Evolutionary conservation across 2,329 filamentous ascomycete species (phyloP).

Genomic region (Ophiosphaerella korrae): DNA sequence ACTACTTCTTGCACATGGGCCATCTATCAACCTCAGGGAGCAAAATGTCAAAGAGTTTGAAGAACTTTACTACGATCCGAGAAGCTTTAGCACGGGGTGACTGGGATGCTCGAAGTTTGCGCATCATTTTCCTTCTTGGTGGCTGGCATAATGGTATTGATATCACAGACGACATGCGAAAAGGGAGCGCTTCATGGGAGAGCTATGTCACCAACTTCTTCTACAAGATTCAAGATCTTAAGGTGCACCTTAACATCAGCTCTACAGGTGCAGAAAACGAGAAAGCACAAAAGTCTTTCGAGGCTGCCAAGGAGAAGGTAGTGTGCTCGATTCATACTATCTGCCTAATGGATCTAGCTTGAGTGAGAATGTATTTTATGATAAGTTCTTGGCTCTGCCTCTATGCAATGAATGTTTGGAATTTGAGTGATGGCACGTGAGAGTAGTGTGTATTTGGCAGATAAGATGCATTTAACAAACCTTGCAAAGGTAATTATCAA

Average conservation of each 20-base stretch:
- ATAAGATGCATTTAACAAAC: no score
- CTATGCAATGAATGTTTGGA: no score
- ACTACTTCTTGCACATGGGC: constrained; percentile 95
- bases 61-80: constrained; percentile 94
- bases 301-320: constrained; percentile 57
- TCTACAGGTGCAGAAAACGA: constrained; percentile 42
- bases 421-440: no score
- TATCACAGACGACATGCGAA: constrained; percentile 81
- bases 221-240: constrained; percentile 60
- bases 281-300: constrained; percentile 57
- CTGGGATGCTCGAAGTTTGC: constrained; percentile 79
- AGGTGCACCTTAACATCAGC: constrained; percentile 41
- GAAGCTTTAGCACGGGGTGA: constrained; percentile 72
- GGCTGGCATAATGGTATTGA: constrained; percentile 91
- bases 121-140: constrained; percentile 85
- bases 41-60: constrained; percentile 95
- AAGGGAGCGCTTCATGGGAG: constrained; percentile 78
- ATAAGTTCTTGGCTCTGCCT: no score
- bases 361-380: no score
- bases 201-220: constrained; percentile 75
- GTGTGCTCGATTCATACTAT: no score
- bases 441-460: no score
- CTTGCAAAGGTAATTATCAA: no score
- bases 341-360: no score
- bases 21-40: constrained; percentile 86